Evolutionary conservation across 306 rosid genomes (phyloP).

Genomic region (Vigna hirtella): DNA sequence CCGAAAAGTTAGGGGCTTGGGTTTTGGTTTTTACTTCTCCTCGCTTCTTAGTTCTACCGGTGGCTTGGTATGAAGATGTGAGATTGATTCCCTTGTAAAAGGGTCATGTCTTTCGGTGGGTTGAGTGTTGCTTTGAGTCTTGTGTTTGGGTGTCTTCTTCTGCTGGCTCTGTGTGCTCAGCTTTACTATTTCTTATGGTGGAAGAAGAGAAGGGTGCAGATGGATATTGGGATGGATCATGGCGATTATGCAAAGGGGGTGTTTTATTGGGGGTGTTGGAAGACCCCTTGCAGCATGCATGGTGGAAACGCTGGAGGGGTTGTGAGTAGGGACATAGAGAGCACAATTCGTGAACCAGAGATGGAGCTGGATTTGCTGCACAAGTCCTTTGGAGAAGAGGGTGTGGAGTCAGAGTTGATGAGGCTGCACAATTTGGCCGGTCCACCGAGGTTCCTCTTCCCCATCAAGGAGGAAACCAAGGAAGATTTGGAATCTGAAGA

Average conservation of each 20-base stretch:
- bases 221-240: slow-evolving; percentile 61
- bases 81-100: slow-evolving; percentile 41
- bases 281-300: slow-evolving; percentile 45
- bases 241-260: slow-evolving; percentile 56
- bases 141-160: slow-evolving; percentile 75
- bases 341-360: slow-evolving; percentile 54
- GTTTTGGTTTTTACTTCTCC: background rate
- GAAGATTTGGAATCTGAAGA: slow-evolving; percentile 93
- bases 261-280: slow-evolving; percentile 61
- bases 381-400: slow-evolving; percentile 64
- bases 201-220: slow-evolving; percentile 60
- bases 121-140: slow-evolving; percentile 67
- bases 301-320: slow-evolving; percentile 2
- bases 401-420: slow-evolving; percentile 80
- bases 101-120: slow-evolving; percentile 59
- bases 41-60: background rate
- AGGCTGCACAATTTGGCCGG: slow-evolving; percentile 89
- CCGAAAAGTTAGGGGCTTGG: slow-evolving; percentile 15
- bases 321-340: slow-evolving; percentile 43
- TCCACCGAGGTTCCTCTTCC: slow-evolving; percentile 88
- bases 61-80: slow-evolving; percentile 51
- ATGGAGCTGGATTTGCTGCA: slow-evolving; percentile 58
- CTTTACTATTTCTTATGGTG: slow-evolving; percentile 85
- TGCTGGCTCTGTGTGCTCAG: slow-evolving; percentile 70
- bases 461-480: slow-evolving; percentile 85